Conservation (phyloP, 2,329 filamentous ascomycete genomes). For the Diaporthe humulicola region DNA sequence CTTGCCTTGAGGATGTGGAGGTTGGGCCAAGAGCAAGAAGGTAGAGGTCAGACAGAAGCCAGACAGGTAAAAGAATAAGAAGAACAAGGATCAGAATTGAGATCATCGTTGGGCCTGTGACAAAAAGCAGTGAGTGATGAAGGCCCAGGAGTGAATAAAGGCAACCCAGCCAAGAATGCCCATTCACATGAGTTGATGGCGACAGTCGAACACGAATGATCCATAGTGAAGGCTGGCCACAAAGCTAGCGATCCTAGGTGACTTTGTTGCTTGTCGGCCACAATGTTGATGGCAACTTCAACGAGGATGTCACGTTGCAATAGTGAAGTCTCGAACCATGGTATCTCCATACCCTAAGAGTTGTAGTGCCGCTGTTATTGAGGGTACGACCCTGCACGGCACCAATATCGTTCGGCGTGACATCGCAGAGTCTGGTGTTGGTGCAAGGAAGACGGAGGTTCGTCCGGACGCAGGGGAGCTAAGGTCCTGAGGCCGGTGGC, state of each 20-base stretch:
- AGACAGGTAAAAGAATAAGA: background rate
- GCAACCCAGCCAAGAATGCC: background rate
- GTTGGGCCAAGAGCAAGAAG: background rate
- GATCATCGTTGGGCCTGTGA: background rate
- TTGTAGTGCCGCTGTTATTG: background rate
- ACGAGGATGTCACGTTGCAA: background rate
- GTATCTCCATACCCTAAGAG: background rate
- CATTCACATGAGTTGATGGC: background rate
- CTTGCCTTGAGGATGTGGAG: background rate
- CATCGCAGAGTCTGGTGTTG: background rate
- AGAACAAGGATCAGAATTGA: background rate
- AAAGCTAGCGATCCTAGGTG: background rate
- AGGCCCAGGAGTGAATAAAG: background rate
- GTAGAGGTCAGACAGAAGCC: background rate
- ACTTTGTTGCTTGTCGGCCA: background rate
- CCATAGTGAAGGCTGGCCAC: background rate
- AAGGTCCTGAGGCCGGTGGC: background rate
- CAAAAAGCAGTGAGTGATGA: constrained; percentile 18
- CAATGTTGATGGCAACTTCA: background rate
- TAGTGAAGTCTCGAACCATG: background rate
- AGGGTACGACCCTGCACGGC: background rate
- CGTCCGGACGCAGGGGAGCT: background rate
- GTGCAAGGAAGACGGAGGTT: background rate
- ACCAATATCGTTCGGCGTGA: background rate
- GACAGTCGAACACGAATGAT: background rate